These are phyloP conservation scores for Lineolata rhizophorae DNA, from an alignment of 495 filamentous ascomycete species.

Conservation along the genomic window DNA sequence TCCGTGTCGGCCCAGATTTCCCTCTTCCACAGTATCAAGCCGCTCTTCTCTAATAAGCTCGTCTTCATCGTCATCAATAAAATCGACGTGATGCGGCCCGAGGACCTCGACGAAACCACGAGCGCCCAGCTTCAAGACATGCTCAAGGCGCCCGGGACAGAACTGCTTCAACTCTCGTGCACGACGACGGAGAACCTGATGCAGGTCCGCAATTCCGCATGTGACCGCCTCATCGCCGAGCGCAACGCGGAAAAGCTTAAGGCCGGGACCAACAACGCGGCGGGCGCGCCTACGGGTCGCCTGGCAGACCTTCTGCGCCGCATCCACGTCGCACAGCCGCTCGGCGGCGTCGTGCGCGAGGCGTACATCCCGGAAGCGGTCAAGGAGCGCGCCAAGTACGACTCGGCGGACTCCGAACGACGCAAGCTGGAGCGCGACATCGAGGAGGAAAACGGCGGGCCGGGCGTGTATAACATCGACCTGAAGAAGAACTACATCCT, in stretches of 20 bases:
- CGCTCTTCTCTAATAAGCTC: conserved; percentile 89
- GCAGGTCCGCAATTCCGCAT: conserved; percentile 81
- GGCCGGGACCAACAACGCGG: conserved; percentile 54
- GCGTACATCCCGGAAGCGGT: conserved; percentile 76
- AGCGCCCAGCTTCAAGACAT: conserved; percentile 58
- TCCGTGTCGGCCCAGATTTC: conserved; percentile 76
- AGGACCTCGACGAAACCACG: conserved; percentile 67
- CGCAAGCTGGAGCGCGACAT: conserved; percentile 61
- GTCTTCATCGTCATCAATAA: conserved; percentile 96
- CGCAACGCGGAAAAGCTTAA: conserved; percentile 90
- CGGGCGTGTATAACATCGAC: conserved; percentile 88
- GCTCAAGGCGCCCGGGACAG: conserved; percentile 66
- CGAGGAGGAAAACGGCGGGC: conserved; percentile 81
- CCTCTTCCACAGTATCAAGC: conserved; percentile 87
- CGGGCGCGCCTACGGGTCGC: conserved; percentile 49
- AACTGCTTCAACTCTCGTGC: conserved; percentile 79
- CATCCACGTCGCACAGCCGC: conserved; percentile 87
- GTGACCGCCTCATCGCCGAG: conserved; percentile 78
- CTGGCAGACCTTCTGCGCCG: conserved; percentile 73
- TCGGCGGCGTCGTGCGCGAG: conserved; percentile 55
- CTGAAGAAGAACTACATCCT: conserved; percentile 70
- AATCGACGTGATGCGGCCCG: conserved; percentile 73
- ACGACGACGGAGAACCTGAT: conserved; percentile 89
- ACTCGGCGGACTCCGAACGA: conserved; percentile 68
- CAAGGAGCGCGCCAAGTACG: conserved; percentile 62